Percentiles rank a stretch among this genome's conserved stretches.
Conservation (phyloP, 768 basidiomycete species). For the Pleurotus cornucopiae region DNA sequence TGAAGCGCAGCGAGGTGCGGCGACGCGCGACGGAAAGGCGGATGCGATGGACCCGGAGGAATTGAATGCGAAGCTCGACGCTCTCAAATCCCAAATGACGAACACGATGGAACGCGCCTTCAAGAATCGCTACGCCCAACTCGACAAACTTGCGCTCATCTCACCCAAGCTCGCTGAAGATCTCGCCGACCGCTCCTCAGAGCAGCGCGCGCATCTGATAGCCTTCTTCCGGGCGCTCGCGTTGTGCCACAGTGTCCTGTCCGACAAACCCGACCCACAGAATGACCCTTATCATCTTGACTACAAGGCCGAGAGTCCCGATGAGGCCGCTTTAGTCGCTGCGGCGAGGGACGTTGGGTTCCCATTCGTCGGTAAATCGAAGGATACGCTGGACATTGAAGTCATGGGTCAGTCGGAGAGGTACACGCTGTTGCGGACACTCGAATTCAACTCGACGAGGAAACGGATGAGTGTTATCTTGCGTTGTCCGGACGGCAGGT, state of each 20-base stretch:
- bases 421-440: constrained; percentile 71
- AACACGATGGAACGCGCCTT: constrained; percentile 68
- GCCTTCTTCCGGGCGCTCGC: constrained; percentile 96
- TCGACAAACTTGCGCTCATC: constrained; percentile 81
- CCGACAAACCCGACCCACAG: constrained; percentile 67
- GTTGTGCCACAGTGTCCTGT: constrained; percentile 86
- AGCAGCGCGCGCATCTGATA: constrained; percentile 63
- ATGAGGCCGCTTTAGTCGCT: constrained; percentile 91
- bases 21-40: constrained; percentile 71
- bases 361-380: constrained; percentile 76
- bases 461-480: constrained; percentile 96
- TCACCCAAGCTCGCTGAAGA: constrained; percentile 82
- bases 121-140: constrained; percentile 83
- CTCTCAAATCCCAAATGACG: constrained; percentile 76
- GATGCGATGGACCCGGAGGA: constrained; percentile 68
- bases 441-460: constrained; percentile 92
- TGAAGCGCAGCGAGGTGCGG: constrained; percentile 91
- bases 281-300: constrained; percentile 60
- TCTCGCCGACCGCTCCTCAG: constrained; percentile 54
- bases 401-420: constrained; percentile 86
- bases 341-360: constrained; percentile 93
- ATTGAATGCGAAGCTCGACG: constrained; percentile 58
- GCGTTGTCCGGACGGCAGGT: constrained; percentile 75
- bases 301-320: constrained; percentile 96
- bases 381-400: constrained; percentile 80